Evolutionary conservation across 768 basidiomycete species (phyloP), one percentile per base, ranked within the genome.

Genomic region (Ramaria rubella): DNA sequence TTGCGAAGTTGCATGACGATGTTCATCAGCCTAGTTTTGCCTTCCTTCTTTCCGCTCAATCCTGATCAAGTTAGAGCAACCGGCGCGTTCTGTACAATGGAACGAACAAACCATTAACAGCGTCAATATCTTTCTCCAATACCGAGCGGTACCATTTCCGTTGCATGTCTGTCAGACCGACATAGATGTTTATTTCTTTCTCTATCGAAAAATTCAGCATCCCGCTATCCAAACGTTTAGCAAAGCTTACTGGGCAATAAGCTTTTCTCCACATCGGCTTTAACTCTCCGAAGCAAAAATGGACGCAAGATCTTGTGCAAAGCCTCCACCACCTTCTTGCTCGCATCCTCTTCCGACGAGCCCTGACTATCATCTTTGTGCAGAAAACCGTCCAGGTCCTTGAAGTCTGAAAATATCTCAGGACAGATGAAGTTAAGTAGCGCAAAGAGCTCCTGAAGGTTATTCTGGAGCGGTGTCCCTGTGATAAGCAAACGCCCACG

Each of bases 111-210:
- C 94, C 94, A 66, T 97, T 97, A 40, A 99, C 96, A 8, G 95
- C 95, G 65, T 98, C 95, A 55, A 99, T 97, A 67, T 98, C 95
- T 73, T 98, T 98, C 72, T 97, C 94, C 57, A 98, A 71, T 6
- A 99, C 87, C 2, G 85, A 90, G 29, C 92, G 86, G 70, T 99
- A 98, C 96, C 95, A 97, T 67, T 94, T 97, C 27, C 93, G 75
- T 68, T 99, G 96, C 92, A 99, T 94, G 23, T 96, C 94, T 6
- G 93, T 88, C 58, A 98, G 80, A 50, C 94, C 94, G 50, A 99
- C 89, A 58, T 98, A 99, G 43, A 98, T 92, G 65, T 98, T 99
- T 69, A 98, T 94, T 66, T 98, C 96, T 75, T 97, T 98, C 74
- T 98, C 89, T 91, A 24, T 65, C 21, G 55, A 56, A 21, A 52